Base-by-base conservation (phyloP, 2,329 filamentous ascomycete genomes). In the Diaporthe eres region DNA sequence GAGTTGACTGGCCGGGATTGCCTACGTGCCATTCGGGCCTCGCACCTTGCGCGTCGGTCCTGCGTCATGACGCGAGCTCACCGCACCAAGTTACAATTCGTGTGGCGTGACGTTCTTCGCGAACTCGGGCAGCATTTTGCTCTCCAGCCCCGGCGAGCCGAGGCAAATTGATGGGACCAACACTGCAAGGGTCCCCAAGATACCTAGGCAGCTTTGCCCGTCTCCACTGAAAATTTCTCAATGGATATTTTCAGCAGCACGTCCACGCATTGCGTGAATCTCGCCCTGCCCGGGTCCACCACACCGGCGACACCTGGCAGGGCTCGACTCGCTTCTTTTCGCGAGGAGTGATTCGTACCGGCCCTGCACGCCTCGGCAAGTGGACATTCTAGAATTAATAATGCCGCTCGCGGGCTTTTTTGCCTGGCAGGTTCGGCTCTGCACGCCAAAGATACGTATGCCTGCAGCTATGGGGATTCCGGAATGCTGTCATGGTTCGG, bases 361-460 rank as follows among this genome's bases (percentile, higher is more conserved):
- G 57, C 75, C 75, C 70, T 72, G 7, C 19, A 44, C 75, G 51
- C 75, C 75, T 74, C 72, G 75, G 75, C 65, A 76, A 76, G 75
- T 76, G 75, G 75, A 39, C 42, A 47, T 67, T 13, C 7, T 37
- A 15, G 34, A 17, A 57, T 51, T 61, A 42, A 65, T 65, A 53
- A 61, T 65, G 44, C 47, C 47, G 34, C 19, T 55, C 25, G 28
- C 25, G 31, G 65, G 65, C 47, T 28, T 55, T 55, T 39, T 39
- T 15, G 65, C 15, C 49, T 55, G 13, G 28, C 65, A 53, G 47
- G 31, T 2, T 37, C 25, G 31, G 47, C 55, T 70, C 49, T n/a
- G 65, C 65, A 39, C 17, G 49, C 49, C 34, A 55, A 42, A 55
- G 49, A 70, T 42, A 70, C 34, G 49, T 22, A 42, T 37, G 31